Conservation (phyloP, 2,329 filamentous ascomycete genomes). For the Ascochyta rabiei region DNA sequence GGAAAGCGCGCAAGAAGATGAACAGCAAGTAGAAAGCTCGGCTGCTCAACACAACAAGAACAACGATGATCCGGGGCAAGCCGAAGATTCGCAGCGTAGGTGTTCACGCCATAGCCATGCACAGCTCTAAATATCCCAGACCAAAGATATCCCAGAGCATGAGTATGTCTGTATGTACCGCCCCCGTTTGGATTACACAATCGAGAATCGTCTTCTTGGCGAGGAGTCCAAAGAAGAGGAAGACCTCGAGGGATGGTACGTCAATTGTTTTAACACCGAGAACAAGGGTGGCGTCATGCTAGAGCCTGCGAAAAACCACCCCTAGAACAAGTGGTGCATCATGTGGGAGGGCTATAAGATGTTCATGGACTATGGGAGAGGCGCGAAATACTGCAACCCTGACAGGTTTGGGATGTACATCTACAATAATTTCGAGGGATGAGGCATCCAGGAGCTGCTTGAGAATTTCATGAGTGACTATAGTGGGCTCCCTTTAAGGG, state of each 20-base stretch:
- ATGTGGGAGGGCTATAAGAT: slow-evolving; percentile 19
- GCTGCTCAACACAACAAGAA: neutral
- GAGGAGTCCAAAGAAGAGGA: slow-evolving; percentile 8
- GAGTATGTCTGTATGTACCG: slow-evolving; percentile 14
- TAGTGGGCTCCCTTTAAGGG: neutral
- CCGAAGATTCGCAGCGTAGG: slow-evolving; percentile 4
- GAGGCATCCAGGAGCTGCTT: slow-evolving; percentile 22
- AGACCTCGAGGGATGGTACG: slow-evolving; percentile 9
- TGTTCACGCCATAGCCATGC: neutral
- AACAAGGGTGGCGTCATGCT: slow-evolving; percentile 9
- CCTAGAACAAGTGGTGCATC: slow-evolving; percentile 20
- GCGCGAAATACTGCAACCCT: slow-evolving; percentile 19
- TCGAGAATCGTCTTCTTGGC: neutral
- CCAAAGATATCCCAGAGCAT: neutral
- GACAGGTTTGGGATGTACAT: slow-evolving; percentile 27
- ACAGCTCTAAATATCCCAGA: neutral
- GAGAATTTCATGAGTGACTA: slow-evolving; percentile 18
- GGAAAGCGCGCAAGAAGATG: neutral
- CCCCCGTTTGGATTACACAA: slow-evolving; percentile 9
- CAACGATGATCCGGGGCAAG: neutral
- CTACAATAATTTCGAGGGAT: slow-evolving; percentile 23
- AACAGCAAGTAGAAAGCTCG: neutral
- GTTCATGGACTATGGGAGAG: slow-evolving; percentile 3
- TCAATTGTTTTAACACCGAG: slow-evolving; percentile 1
- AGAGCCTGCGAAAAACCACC: slow-evolving; percentile 11